These are phyloP conservation scores for Gillenia trifoliata DNA, from an alignment of 306 rosid species.

Conservation along the genomic window DNA sequence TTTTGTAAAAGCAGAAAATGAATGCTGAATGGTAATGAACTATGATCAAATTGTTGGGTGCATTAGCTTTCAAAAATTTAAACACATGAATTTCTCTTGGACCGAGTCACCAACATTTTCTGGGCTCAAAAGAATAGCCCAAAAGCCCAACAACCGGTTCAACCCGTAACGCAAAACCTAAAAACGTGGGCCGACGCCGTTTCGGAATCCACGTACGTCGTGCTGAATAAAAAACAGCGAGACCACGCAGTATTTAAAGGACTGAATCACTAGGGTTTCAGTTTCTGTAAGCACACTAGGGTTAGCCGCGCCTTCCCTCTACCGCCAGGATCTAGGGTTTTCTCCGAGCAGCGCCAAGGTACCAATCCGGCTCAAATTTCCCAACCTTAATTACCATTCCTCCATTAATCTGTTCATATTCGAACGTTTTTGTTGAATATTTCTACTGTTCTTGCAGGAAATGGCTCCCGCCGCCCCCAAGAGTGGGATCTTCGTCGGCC, in stretches of 20 bases:
- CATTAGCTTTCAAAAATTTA: background rate
- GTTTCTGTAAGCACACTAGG: background rate
- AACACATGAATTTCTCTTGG: background rate
- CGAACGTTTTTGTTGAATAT: background rate
- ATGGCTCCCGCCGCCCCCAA: constrained; percentile 70
- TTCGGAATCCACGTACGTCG: background rate
- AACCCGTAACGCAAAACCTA: background rate
- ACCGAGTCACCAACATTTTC: background rate
- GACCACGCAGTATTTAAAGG: background rate
- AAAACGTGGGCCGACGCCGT: background rate
- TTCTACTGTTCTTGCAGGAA: background rate
- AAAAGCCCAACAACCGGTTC: background rate
- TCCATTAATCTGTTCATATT: background rate
- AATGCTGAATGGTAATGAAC: too few relatives aligned
- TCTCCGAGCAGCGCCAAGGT: background rate
- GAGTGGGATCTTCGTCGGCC: constrained; percentile 57
- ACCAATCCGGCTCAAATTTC: background rate
- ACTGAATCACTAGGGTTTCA: background rate
- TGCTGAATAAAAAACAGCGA: background rate
- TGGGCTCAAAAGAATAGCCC: background rate
- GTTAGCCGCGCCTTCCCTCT: background rate
- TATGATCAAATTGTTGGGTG: background rate
- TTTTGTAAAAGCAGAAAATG: too few relatives aligned
- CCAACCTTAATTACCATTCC: too few relatives aligned
- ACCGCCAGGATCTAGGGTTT: constrained; percentile 4